A percentile compares a stretch with the other conserved stretches of the same genome.
Evolutionary conservation across 805 yeast genomes (phyloP).

Genomic region (Danielozyma ontarioensis): DNA sequence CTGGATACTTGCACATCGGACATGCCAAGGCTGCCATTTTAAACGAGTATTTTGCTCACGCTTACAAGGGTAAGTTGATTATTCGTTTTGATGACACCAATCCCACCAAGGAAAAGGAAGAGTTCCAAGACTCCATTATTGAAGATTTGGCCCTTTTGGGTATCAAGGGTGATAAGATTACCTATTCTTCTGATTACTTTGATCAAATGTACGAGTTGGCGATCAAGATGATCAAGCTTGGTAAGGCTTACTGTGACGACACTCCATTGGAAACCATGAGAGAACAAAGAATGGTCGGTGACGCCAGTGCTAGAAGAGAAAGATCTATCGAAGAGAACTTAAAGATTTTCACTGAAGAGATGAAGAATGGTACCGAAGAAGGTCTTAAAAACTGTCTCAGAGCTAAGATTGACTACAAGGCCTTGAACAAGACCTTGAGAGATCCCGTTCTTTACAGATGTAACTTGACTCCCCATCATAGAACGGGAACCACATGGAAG

Average conservation of each 20-base stretch:
- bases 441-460: constrained; percentile 98
- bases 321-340: constrained; percentile 91
- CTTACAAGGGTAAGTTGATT: constrained; percentile 93
- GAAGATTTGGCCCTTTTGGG: constrained; percentile 90
- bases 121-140: constrained; percentile 88
- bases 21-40: constrained; percentile 98
- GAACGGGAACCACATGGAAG: constrained; percentile 92
- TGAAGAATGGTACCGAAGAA: constrained; percentile 90
- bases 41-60: constrained; percentile 94
- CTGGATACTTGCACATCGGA: constrained; percentile 98
- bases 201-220: constrained; percentile 86
- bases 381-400: constrained; percentile 92
- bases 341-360: constrained; percentile 78
- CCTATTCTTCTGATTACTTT: constrained; percentile 93
- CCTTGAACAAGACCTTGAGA: constrained; percentile 89
- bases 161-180: constrained; percentile 81
- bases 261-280: constrained; percentile 94
- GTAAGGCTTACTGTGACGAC: constrained; percentile 96
- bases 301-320: constrained; percentile 87
- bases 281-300: constrained; percentile 98
- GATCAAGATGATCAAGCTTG: constrained; percentile 83
- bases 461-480: constrained; percentile 95
- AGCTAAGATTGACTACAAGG: constrained; percentile 92
- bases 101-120: constrained; percentile 93
- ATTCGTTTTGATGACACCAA: constrained; percentile 98